A percentile compares a stretch with the other conserved stretches of the same genome.
Evolutionary conservation across 495 filamentous ascomycete species (phyloP).

Genomic region (Penicillium paradoxum): DNA sequence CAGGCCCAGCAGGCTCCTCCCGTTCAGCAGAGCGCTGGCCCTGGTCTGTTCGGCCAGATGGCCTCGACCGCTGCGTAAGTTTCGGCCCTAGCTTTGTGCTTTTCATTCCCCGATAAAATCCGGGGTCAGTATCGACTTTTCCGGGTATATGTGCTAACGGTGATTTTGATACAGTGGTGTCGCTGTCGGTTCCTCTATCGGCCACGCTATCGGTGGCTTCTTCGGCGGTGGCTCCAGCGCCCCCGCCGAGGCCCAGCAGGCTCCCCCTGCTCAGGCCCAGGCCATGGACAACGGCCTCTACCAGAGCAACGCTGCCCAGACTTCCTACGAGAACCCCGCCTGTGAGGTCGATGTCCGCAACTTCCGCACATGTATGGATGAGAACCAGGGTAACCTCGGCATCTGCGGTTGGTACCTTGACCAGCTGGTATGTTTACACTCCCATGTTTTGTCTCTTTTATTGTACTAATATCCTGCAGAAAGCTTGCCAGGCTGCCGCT

Average conservation of each 20-base stretch:
- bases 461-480: slow-evolving; percentile 45
- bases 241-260: slow-evolving; percentile 52
- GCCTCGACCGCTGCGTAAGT: slow-evolving; percentile 79
- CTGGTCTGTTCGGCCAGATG: slow-evolving; percentile 81
- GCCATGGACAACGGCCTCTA: slow-evolving; percentile 47
- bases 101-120: slow-evolving; percentile 7
- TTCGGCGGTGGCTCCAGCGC: slow-evolving; percentile 64
- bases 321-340: slow-evolving; percentile 45
- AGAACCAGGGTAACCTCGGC: slow-evolving; percentile 86
- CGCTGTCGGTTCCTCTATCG: slow-evolving; percentile 88
- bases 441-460: not conserved
- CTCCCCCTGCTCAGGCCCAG: slow-evolving; percentile 35
- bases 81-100: not conserved
- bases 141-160: slow-evolving; percentile 6
- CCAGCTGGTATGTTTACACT: slow-evolving; percentile 59
- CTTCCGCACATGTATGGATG: slow-evolving; percentile 94
- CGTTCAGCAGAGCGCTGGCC: slow-evolving; percentile 52
- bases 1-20: slow-evolving; percentile 43
- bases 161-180: slow-evolving; percentile 63
- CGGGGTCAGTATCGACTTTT: slow-evolving; percentile 6
- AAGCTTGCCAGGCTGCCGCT: slow-evolving; percentile 90
- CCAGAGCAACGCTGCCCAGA: slow-evolving; percentile 50
- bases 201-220: slow-evolving; percentile 84
- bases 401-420: slow-evolving; percentile 98
- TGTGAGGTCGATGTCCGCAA: slow-evolving; percentile 75